Percentiles rank a stretch among this genome's conserved stretches.
These are phyloP conservation scores for Ascochyta clinopodiicola DNA, from an alignment of 2,329 filamentous ascomycete genomes.

Conservation along the genomic window DNA sequence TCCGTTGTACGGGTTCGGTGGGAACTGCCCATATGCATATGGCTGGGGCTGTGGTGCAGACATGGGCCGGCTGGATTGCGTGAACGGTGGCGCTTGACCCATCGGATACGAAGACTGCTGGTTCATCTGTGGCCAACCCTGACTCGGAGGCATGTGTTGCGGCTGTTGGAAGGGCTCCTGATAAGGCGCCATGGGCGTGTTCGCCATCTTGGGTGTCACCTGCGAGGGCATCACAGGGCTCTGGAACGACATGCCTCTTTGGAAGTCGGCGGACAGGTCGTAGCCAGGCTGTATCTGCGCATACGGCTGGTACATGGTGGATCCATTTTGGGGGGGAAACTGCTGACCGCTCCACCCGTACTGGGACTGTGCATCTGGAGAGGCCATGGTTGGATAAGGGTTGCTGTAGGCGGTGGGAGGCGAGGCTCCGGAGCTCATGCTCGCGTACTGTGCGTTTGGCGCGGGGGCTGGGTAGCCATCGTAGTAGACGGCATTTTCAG, in stretches of 20 bases:
- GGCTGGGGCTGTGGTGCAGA: slow-evolving; percentile 45
- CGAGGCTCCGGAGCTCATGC: slow-evolving; percentile 37
- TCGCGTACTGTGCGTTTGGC: slow-evolving; percentile 38
- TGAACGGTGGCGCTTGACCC: slow-evolving; percentile 31
- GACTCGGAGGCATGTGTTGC: slow-evolving; percentile 38
- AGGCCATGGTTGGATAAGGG: slow-evolving; percentile 44
- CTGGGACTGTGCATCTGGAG: slow-evolving; percentile 46
- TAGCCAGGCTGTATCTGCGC: slow-evolving; percentile 46
- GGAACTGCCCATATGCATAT: slow-evolving; percentile 82
- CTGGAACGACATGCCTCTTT: slow-evolving; percentile 56
- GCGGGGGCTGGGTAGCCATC: slow-evolving; percentile 47
- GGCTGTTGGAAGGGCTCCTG: slow-evolving; percentile 42
- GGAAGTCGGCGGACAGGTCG: slow-evolving; percentile 55
- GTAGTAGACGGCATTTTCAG: slow-evolving; percentile 52
- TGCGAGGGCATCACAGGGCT: slow-evolving; percentile 42
- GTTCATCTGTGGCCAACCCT: slow-evolving; percentile 42
- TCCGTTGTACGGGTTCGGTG: slow-evolving; percentile 63
- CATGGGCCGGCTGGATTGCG: slow-evolving; percentile 40
- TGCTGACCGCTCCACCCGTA: slow-evolving; percentile 46
- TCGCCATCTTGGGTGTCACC: slow-evolving; percentile 48
- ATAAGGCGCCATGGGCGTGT: slow-evolving; percentile 43
- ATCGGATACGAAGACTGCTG: slow-evolving; percentile 39
- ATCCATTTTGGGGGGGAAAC: slow-evolving; percentile 33
- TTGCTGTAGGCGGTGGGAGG: slow-evolving; percentile 40
- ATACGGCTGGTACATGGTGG: slow-evolving; percentile 39